These are phyloP conservation scores for Hygrophoropsis aurantiaca DNA, from an alignment of 768 basidiomycete species.

Conservation along the genomic window DNA sequence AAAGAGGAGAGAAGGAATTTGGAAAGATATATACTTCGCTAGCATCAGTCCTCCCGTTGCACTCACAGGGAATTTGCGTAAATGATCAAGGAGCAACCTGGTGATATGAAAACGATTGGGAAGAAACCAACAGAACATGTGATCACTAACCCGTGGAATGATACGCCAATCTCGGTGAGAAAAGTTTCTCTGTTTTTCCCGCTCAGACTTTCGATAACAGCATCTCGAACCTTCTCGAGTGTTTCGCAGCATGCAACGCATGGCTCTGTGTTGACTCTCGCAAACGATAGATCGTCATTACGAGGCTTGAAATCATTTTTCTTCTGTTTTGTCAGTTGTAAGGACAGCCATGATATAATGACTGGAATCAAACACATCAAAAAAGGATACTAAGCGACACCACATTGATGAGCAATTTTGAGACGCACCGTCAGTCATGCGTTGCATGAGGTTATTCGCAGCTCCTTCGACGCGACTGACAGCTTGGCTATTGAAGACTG, in stretches of 20 bases:
- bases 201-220: constrained; percentile 71
- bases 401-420: not conserved
- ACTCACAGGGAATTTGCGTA: constrained; percentile 94
- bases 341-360: constrained; percentile 70
- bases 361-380: constrained; percentile 38
- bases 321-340: constrained; percentile 88
- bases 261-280: constrained; percentile 92
- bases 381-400: not conserved
- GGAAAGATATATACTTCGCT: constrained; percentile 70
- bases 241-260: constrained; percentile 84
- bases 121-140: not conserved
- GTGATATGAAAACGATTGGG: not conserved
- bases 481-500: constrained; percentile 85
- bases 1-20: not conserved
- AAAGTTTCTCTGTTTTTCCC: constrained; percentile 94
- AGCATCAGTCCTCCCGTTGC: constrained; percentile 97
- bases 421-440: constrained; percentile 73
- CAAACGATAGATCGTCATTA: constrained; percentile 94
- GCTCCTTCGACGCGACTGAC: constrained; percentile 83
- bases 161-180: constrained; percentile 89
- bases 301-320: constrained; percentile 95
- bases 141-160: constrained; percentile 77
- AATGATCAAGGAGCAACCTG: constrained; percentile 89
- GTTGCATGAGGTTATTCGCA: constrained; percentile 77
- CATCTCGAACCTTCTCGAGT: constrained; percentile 78